Percentiles rank a stretch among this genome's conserved stretches.
phyloP scores from a whole-genome alignment of 768 basidiomycete genomes.

The Lentinula guzmanii region DNA sequence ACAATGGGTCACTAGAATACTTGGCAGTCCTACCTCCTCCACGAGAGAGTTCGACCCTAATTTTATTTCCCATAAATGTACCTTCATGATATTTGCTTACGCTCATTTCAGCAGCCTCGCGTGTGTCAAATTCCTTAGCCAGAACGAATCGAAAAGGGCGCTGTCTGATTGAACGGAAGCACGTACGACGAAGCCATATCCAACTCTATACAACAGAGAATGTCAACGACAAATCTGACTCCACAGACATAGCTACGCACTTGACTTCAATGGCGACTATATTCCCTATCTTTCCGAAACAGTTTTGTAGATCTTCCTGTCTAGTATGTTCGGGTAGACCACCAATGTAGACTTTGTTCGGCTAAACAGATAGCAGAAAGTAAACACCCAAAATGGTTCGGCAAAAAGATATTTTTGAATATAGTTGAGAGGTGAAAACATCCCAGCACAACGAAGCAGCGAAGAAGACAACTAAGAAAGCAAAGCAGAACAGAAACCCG shows the following conservation, averaged over 20 bases:
- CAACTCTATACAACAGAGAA: conserved; percentile 44
- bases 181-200: conserved; percentile 88
- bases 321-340: conserved; percentile 84
- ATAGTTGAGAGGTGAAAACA: conserved; percentile 28
- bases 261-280: conserved; percentile 79
- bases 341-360: conserved; percentile 91
- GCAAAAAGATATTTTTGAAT: conserved; percentile 38
- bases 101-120: conserved; percentile 80
- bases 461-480: conserved; percentile 12
- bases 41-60: conserved; percentile 81
- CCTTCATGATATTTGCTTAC: conserved; percentile 87
- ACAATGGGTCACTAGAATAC: conserved; percentile 79
- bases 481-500: conserved; percentile 1
- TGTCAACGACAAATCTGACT: conserved; percentile 5
- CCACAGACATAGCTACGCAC: conserved; percentile 36
- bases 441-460: conserved; percentile 22
- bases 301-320: conserved; percentile 77
- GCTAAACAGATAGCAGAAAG: conserved; percentile 61
- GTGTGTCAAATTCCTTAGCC: conserved; percentile 72
- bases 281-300: conserved; percentile 79
- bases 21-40: conserved; percentile 79
- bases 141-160: conserved; percentile 6
- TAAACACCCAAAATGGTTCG: conserved; percentile 52
- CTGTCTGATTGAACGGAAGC: not conserved
- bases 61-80: conserved; percentile 89